These are phyloP conservation scores for Phanerochaete carnosa DNA, from an alignment of 768 basidiomycete species.

Conservation along the genomic window DNA sequence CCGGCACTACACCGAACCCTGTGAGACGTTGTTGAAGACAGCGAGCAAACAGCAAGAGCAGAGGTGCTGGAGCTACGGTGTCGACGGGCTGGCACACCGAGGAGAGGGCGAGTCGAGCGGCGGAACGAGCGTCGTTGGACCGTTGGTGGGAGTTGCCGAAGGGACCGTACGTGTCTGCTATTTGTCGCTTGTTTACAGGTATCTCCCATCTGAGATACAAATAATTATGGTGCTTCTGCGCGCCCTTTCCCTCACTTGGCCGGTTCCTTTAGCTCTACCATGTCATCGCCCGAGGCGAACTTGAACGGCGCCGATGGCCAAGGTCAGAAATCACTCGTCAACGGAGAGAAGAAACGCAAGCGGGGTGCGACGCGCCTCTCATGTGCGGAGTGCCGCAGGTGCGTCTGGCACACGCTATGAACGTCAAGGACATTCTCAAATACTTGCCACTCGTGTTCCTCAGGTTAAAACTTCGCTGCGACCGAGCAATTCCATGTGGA, in stretches of 20 bases:
- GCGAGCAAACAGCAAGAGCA: neutral
- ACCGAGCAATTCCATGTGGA: slow-evolving; percentile 72
- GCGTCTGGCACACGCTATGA: slow-evolving; percentile 12
- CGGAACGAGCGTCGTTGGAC: neutral
- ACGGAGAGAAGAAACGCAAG: slow-evolving; percentile 45
- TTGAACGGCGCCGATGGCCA: slow-evolving; percentile 20
- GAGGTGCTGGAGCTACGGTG: neutral
- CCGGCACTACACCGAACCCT: neutral
- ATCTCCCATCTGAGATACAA: slow-evolving; percentile 10
- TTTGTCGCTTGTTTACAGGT: neutral
- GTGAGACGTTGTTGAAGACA: neutral
- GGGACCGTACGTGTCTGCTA: neutral
- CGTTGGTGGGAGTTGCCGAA: slow-evolving; percentile 8
- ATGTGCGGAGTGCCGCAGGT: slow-evolving; percentile 81
- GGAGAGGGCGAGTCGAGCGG: neutral
- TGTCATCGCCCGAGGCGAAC: slow-evolving; percentile 23
- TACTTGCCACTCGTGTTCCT: neutral
- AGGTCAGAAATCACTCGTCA: slow-evolving; percentile 25
- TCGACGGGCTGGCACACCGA: neutral
- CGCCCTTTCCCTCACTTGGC: slow-evolving; percentile 7
- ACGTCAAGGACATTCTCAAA: slow-evolving; percentile 6
- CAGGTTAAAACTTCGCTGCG: slow-evolving; percentile 70
- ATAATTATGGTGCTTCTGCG: slow-evolving; percentile 8
- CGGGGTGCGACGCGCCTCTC: slow-evolving; percentile 70
- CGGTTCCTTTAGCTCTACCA: slow-evolving; percentile 6